Percentiles rank a stretch among this genome's conserved stretches.
phyloP scores from a whole-genome alignment of 148 eudicot genomes.

The Suaeda aralocaspica region DNA sequence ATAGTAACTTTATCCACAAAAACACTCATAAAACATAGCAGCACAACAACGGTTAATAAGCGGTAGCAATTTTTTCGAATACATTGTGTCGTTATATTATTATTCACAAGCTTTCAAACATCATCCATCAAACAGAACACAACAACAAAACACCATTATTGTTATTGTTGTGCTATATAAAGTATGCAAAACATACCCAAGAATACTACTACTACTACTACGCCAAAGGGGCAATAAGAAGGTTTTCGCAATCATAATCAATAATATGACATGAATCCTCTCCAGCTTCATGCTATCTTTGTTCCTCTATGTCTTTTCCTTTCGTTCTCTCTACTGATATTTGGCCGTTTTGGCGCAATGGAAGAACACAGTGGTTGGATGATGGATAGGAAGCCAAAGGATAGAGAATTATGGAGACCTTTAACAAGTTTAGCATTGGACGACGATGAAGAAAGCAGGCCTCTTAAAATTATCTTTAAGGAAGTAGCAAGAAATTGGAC shows the following conservation, averaged over 20 bases:
- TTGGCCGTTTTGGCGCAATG: slow-evolving; percentile 20
- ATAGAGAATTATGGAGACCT: slow-evolving; percentile 45
- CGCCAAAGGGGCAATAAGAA: too few relatives aligned
- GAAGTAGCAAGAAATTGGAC: slow-evolving; percentile 79
- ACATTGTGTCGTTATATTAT: too few relatives aligned
- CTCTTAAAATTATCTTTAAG: slow-evolving; percentile 49
- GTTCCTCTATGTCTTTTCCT: slow-evolving; percentile 6
- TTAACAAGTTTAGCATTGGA: slow-evolving; percentile 6
- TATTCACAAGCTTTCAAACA: slow-evolving; percentile 1
- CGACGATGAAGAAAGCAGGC: slow-evolving; percentile 14
- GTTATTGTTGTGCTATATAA: too few relatives aligned
- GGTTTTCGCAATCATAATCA: too few relatives aligned
- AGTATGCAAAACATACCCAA: background rate
- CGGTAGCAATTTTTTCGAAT: too few relatives aligned
- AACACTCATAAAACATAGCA: too few relatives aligned
- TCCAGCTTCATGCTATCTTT: slow-evolving; percentile 10
- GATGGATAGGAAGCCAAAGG: slow-evolving; percentile 13
- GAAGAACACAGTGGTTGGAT: slow-evolving; percentile 23
- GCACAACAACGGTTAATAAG: too few relatives aligned
- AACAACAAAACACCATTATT: background rate
- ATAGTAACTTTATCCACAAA: too few relatives aligned
- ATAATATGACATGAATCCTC: slow-evolving; percentile 14
- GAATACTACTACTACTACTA: too few relatives aligned
- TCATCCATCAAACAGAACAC: slow-evolving; percentile 3
- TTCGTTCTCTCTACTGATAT: slow-evolving; percentile 13